Conservation (phyloP, 2,329 filamentous ascomycete species). For the Penicillium decumbens region DNA sequence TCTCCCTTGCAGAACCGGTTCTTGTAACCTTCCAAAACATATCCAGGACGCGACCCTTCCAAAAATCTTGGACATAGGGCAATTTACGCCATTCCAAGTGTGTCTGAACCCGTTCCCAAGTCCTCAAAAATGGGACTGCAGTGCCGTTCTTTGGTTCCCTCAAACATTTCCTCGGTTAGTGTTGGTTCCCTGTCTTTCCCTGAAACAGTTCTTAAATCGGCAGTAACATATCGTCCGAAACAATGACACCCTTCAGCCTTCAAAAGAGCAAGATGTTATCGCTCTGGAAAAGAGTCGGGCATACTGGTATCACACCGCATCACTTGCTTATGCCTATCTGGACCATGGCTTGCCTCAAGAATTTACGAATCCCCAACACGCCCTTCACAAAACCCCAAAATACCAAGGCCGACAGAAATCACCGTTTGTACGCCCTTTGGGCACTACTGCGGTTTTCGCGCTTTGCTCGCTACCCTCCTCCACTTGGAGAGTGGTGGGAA, state of each 20-base stretch:
- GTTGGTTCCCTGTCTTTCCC: too few species aligned
- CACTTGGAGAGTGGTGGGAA: constrained; percentile 7
- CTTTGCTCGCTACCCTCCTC: constrained; percentile 8
- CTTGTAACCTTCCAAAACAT: too few species aligned
- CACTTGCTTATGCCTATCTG: constrained; percentile 1
- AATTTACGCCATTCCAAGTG: too few species aligned
- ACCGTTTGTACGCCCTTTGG: not conserved
- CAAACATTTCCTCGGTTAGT: too few species aligned
- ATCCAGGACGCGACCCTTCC: too few species aligned
- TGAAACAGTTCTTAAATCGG: too few species aligned
- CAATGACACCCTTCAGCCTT: not conserved
- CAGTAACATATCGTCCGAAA: not conserved
- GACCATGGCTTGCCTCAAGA: constrained; percentile 2
- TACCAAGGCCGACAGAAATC: constrained; percentile 2
- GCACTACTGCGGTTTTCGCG: not conserved
- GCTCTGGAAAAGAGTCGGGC: constrained; percentile 9
- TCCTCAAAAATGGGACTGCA: too few species aligned
- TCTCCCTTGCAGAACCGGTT: too few species aligned
- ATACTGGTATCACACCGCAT: constrained; percentile 14
- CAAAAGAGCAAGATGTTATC: not conserved
- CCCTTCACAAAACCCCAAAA: constrained; percentile 10
- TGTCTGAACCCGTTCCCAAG: too few species aligned
- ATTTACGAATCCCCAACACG: constrained; percentile 6
- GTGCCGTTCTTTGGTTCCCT: too few species aligned
- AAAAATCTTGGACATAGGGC: too few species aligned